phyloP scores from a whole-genome alignment of 768 basidiomycete species.

The Hydnomerulius pinastri region DNA sequence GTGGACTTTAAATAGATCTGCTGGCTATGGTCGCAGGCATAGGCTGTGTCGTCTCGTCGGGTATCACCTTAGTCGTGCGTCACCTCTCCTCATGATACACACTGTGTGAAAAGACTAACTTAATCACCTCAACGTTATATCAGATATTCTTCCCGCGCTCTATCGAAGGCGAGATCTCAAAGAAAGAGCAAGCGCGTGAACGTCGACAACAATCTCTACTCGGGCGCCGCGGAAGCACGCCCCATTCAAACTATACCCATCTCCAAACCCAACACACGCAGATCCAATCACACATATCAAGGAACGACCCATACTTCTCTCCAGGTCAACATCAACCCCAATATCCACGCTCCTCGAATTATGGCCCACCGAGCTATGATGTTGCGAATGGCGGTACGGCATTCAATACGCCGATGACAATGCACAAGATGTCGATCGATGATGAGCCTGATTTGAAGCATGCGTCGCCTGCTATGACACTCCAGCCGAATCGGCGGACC shows the following conservation, averaged over 20 bases:
- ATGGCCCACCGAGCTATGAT: constrained; percentile 33
- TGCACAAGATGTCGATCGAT: constrained; percentile 36
- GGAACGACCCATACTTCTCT: neutral
- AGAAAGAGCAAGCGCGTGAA: constrained; percentile 44
- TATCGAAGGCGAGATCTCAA: constrained; percentile 62
- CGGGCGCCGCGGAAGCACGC: constrained; percentile 18
- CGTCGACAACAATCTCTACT: constrained; percentile 1
- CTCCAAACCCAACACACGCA: no score
- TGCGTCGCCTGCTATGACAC: neutral
- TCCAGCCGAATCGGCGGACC: constrained; percentile 30
- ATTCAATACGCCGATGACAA: neutral
- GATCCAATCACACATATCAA: neutral
- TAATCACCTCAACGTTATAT: neutral
- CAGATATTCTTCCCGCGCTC: constrained; percentile 88
- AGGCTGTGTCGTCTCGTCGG: constrained; percentile 68
- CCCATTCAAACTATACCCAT: neutral
- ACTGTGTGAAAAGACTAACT: neutral
- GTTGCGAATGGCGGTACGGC: constrained; percentile 22
- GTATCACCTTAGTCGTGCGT: constrained; percentile 69
- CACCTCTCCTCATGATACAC: constrained; percentile 9
- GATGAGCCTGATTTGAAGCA: constrained; percentile 13
- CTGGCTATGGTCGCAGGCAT: constrained; percentile 58
- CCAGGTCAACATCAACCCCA: neutral
- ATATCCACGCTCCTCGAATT: constrained; percentile 17
- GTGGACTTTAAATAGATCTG: constrained; percentile 47